Conservation (phyloP, 2,329 filamentous ascomycete genomes). For the Phyllosticta citriasiana region DNA sequence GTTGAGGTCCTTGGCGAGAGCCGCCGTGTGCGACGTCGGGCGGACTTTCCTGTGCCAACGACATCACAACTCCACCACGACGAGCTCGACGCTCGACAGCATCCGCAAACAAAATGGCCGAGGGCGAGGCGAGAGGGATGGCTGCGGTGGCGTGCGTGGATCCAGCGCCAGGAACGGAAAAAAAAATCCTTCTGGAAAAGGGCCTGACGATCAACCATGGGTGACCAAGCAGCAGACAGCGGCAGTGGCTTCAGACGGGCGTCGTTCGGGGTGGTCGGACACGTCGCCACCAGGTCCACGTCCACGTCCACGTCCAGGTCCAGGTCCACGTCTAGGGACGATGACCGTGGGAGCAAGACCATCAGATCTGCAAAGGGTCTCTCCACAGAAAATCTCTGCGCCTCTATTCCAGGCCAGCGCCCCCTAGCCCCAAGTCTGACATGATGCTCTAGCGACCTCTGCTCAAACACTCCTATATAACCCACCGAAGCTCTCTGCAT, state of each 20-base stretch:
- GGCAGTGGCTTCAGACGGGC: neutral
- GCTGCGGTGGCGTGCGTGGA: neutral
- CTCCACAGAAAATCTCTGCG: slow-evolving; percentile 11
- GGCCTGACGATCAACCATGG: neutral
- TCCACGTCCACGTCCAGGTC: too few relatives aligned
- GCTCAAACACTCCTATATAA: neutral
- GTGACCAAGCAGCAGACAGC: neutral
- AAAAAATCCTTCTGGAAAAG: neutral
- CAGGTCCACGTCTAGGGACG: too few relatives aligned
- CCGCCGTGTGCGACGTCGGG: neutral
- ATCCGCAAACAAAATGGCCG: neutral
- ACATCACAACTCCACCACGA: neutral
- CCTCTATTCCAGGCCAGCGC: slow-evolving; percentile 4
- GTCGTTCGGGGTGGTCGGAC: neutral
- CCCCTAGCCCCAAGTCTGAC: neutral
- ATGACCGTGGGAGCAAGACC: too few relatives aligned
- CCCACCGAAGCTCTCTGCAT: neutral
- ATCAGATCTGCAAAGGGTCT: neutral
- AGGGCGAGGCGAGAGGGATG: neutral
- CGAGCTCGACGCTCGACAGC: neutral
- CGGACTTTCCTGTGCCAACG: neutral
- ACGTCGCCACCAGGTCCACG: neutral
- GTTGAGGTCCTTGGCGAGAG: neutral
- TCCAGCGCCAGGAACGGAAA: neutral
- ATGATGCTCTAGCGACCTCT: neutral